Evolutionary conservation across 495 filamentous ascomycete genomes (phyloP).

Genomic region (Neohortaea acidophila): DNA sequence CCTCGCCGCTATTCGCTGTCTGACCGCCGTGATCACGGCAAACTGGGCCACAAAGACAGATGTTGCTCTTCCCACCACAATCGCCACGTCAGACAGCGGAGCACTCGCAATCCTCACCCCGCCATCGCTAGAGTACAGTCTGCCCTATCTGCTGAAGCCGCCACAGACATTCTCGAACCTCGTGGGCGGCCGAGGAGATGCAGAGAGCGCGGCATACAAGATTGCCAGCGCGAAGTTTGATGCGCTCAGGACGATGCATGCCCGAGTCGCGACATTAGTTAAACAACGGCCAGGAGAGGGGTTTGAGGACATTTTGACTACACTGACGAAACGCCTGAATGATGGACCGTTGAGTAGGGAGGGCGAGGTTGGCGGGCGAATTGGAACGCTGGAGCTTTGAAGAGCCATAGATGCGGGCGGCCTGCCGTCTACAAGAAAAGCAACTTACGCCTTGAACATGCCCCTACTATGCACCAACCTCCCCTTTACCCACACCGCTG

Average conservation of each 20-base stretch:
- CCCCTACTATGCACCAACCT: slow-evolving; percentile 46
- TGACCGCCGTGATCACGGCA: slow-evolving; percentile 39
- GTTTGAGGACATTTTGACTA: slow-evolving; percentile 15
- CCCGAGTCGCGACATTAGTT: slow-evolving; percentile 6
- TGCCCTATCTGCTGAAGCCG: slow-evolving; percentile 46
- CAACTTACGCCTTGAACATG: slow-evolving; percentile 7
- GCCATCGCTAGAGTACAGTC: slow-evolving; percentile 36
- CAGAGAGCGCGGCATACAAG: slow-evolving; percentile 43
- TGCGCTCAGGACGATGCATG: slow-evolving; percentile 33
- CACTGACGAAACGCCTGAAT: slow-evolving; percentile 12
- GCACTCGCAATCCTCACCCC: slow-evolving; percentile 37
- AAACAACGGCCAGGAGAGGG: slow-evolving; percentile 12
- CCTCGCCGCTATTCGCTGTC: slow-evolving; percentile 38
- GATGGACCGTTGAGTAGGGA: slow-evolving; percentile 13
- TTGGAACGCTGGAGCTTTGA: slow-evolving; percentile 18
- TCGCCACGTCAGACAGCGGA: slow-evolving; percentile 29
- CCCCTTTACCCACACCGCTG: slow-evolving; percentile 67
- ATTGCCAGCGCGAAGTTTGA: slow-evolving; percentile 46
- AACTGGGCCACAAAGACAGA: slow-evolving; percentile 37
- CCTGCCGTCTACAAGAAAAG: not conserved
- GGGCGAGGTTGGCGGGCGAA: slow-evolving; percentile 17
- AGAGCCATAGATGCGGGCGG: no score
- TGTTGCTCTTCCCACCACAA: slow-evolving; percentile 22
- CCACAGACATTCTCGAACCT: slow-evolving; percentile 42
- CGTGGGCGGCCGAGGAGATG: slow-evolving; percentile 42